A percentile compares a stretch with the other conserved stretches of the same genome.
Conservation (phyloP, 148 eudicot genomes). For the Oxyria digyna region DNA sequence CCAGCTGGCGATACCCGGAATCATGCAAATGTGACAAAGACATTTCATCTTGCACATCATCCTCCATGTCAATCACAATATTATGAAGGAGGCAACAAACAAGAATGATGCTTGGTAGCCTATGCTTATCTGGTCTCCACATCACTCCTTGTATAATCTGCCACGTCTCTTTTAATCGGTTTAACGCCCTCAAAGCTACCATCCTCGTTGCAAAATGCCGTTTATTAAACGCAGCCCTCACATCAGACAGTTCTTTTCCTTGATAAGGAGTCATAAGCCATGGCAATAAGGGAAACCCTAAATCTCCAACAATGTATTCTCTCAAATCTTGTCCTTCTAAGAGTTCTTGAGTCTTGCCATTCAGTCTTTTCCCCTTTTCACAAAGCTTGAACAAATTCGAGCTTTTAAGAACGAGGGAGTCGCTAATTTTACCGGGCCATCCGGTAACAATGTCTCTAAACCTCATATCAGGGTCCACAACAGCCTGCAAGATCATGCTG, state of each 20-base stretch:
- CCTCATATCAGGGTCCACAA: conserved; percentile 78
- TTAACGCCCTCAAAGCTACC: conserved; percentile 60
- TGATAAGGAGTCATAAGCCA: conserved; percentile 77
- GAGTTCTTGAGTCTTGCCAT: conserved; percentile 25
- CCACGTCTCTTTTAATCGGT: conserved; percentile 71
- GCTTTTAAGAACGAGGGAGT: conserved; percentile 38
- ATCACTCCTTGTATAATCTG: conserved; percentile 62
- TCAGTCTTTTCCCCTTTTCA: conserved; percentile 56
- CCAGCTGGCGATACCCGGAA: conserved; percentile 37
- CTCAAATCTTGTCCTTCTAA: conserved; percentile 33
- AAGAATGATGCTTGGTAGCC: conserved; percentile 66
- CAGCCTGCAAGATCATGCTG: conserved; percentile 80
- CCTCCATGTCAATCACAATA: conserved; percentile 74
- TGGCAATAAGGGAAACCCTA: conserved; percentile 50
- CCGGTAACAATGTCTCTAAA: conserved; percentile 70
- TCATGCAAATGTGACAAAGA: conserved; percentile 44
- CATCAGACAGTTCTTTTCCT: conserved; percentile 30
- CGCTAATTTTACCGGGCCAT: conserved; percentile 72
- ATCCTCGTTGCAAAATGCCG: conserved; percentile 45
- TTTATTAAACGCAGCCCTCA: conserved; percentile 43
- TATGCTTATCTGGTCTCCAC: conserved; percentile 92
- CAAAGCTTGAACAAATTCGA: conserved; percentile 47
- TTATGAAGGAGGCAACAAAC: conserved; percentile 87
- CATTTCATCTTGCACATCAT: conserved; percentile 37
- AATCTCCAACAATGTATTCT: conserved; percentile 70